phyloP scores from a whole-genome alignment of 495 filamentous ascomycete genomes.

The Aspergillus sparsus region DNA sequence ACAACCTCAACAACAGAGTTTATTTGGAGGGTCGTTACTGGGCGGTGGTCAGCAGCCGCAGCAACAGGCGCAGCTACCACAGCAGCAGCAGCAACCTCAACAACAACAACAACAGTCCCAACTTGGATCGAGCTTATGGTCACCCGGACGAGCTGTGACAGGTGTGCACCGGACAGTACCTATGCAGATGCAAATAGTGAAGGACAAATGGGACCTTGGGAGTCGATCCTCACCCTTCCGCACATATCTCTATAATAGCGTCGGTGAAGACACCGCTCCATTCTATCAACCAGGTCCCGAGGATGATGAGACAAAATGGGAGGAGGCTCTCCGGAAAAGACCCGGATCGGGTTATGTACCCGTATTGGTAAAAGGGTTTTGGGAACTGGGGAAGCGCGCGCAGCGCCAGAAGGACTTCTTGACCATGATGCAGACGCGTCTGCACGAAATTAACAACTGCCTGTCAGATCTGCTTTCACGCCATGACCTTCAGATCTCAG shows the following conservation, averaged over 20 bases:
- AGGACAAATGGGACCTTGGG: conserved; percentile 79
- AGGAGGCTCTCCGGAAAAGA: conserved; percentile 84
- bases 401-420: conserved; percentile 74
- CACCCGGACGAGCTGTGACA: conserved; percentile 49
- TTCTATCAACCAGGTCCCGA: conserved; percentile 75
- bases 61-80: conserved; percentile 37
- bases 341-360: conserved; percentile 77
- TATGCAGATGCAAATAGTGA: conserved; percentile 78
- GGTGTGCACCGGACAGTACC: conserved; percentile 74
- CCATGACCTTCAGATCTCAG: conserved; percentile 79
- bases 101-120: conserved; percentile 40
- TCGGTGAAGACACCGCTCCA: conserved; percentile 73
- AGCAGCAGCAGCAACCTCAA: conserved; percentile 41
- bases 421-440: conserved; percentile 67
- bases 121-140: conserved; percentile 49
- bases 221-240: conserved; percentile 76
- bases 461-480: conserved; percentile 75
- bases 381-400: conserved; percentile 72
- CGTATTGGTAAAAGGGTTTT: conserved; percentile 68
- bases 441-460: conserved; percentile 88
- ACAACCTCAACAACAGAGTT: conserved; percentile 10
- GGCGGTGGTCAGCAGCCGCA: conserved; percentile 28
- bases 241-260: conserved; percentile 91
- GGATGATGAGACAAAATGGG: conserved; percentile 87
- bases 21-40: conserved; percentile 28